Evolutionary conservation across 2,329 filamentous ascomycete genomes (phyloP).

Genomic region (Laburnicola sp.): DNA sequence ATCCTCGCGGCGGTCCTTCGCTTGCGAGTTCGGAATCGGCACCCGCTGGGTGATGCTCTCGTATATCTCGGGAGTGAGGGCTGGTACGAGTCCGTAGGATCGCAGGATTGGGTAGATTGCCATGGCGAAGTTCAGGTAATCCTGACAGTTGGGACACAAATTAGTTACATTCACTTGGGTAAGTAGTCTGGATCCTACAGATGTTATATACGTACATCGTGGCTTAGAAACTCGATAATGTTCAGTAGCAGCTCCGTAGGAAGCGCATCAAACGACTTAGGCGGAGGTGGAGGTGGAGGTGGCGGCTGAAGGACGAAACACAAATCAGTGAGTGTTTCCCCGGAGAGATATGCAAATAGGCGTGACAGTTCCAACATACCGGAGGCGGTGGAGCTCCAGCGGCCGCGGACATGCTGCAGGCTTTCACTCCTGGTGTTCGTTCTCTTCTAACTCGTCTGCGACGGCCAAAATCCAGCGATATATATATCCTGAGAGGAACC

Average conservation of each 20-base stretch:
- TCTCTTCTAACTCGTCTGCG: constrained; percentile 23
- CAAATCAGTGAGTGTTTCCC: no score
- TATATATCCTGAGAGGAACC: constrained; percentile 54
- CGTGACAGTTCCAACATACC: no score
- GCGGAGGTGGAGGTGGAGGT: constrained; percentile 18
- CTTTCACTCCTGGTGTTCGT: constrained; percentile 40
- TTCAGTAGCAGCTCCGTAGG: constrained; percentile 53
- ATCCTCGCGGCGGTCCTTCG: neutral
- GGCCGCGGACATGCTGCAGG: constrained; percentile 26
- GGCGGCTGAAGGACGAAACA: constrained; percentile 4
- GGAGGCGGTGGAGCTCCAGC: constrained; percentile 25
- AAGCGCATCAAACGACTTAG: constrained; percentile 43
- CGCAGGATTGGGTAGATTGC: constrained; percentile 51
- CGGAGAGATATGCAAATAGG: no score
- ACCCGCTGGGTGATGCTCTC: constrained; percentile 25
- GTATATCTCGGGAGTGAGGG: constrained; percentile 29
- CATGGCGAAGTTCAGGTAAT: constrained; percentile 52
- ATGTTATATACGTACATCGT: neutral
- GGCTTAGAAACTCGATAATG: constrained; percentile 41
- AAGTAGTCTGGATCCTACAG: neutral
- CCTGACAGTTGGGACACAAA: constrained; percentile 41
- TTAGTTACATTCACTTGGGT: neutral
- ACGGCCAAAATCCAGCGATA: constrained; percentile 36
- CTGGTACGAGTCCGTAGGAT: constrained; percentile 39
- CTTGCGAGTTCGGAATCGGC: neutral